Evolutionary conservation across 345 rosid species (phyloP).

Genomic region (Arabidopsis arenosa): DNA sequence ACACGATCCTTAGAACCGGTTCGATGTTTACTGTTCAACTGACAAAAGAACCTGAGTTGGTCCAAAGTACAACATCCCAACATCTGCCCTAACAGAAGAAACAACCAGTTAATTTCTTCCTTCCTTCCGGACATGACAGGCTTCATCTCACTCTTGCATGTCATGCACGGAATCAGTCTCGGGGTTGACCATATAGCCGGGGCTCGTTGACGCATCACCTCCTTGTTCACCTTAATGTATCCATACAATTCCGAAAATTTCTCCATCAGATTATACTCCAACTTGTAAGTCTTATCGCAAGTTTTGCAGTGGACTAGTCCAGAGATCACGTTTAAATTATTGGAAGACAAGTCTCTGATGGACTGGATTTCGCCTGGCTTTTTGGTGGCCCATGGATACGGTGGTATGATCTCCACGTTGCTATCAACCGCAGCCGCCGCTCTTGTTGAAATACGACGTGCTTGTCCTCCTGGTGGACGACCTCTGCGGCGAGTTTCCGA

Average conservation of each 20-base stretch:
- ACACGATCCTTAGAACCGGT: slow-evolving; percentile 84
- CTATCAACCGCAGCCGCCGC: background rate
- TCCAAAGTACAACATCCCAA: slow-evolving; percentile 72
- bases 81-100: slow-evolving; percentile 80
- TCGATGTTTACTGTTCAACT: slow-evolving; percentile 61
- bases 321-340: slow-evolving; percentile 42
- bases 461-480: slow-evolving; percentile 18
- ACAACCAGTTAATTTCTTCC: slow-evolving; percentile 76
- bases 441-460: slow-evolving; percentile 16
- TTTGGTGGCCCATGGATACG: slow-evolving; percentile 68
- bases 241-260: slow-evolving; percentile 55
- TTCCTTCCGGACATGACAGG: slow-evolving; percentile 59
- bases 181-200: slow-evolving; percentile 66
- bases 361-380: slow-evolving; percentile 53
- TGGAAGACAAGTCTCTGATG: slow-evolving; percentile 44
- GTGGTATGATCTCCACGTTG: background rate
- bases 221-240: slow-evolving; percentile 50
- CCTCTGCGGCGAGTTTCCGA: slow-evolving; percentile 1
- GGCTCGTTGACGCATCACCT: slow-evolving; percentile 63
- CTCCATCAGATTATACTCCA: slow-evolving; percentile 53
- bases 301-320: slow-evolving; percentile 66
- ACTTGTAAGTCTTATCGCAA: slow-evolving; percentile 56
- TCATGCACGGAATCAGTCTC: slow-evolving; percentile 49
- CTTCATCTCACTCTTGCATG: slow-evolving; percentile 57
- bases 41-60: slow-evolving; percentile 79